These are phyloP conservation scores for Phytophthora boehmeriae DNA, from an alignment of 352 stramenopile species.

Conservation along the genomic window DNA sequence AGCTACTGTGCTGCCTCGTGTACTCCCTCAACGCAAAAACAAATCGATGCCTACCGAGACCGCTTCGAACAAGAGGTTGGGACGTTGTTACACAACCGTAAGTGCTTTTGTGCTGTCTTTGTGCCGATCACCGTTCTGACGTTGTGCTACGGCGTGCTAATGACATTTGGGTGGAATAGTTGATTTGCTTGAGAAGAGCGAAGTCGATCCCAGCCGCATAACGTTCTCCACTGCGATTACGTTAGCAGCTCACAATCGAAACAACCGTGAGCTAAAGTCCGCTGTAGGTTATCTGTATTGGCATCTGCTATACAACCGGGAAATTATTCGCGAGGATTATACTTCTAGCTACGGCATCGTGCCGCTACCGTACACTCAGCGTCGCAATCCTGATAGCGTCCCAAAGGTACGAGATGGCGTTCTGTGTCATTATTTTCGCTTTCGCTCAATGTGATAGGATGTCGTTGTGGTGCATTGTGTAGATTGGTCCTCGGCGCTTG, in stretches of 20 bases:
- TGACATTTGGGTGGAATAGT: conserved; percentile 18
- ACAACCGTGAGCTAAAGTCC: conserved; percentile 68
- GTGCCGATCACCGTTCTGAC: no score
- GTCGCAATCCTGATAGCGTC: conserved; percentile 9
- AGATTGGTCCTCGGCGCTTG: conserved; percentile 43
- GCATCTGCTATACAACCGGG: conserved; percentile 42
- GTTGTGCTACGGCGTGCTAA: no score
- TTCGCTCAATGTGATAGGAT: neutral
- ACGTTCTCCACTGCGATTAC: conserved; percentile 62
- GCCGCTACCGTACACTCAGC: conserved; percentile 39
- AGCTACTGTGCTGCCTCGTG: conserved; percentile 65
- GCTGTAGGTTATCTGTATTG: conserved; percentile 61
- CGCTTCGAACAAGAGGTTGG: conserved; percentile 52
- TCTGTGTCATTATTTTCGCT: neutral
- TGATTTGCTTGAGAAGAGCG: conserved; percentile 33
- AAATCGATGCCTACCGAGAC: conserved; percentile 54
- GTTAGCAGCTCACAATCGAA: conserved; percentile 69
- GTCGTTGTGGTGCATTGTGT: neutral
- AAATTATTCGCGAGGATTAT: conserved; percentile 46
- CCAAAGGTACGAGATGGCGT: conserved; percentile 17
- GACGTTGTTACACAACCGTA: conserved; percentile 42
- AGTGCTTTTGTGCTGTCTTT: conserved; percentile 7
- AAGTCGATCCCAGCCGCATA: conserved; percentile 61
- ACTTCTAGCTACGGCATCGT: conserved; percentile 54
- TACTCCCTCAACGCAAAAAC: conserved; percentile 54